phyloP scores from a whole-genome alignment of 768 basidiomycete species.

The Scleroderma bovista region DNA sequence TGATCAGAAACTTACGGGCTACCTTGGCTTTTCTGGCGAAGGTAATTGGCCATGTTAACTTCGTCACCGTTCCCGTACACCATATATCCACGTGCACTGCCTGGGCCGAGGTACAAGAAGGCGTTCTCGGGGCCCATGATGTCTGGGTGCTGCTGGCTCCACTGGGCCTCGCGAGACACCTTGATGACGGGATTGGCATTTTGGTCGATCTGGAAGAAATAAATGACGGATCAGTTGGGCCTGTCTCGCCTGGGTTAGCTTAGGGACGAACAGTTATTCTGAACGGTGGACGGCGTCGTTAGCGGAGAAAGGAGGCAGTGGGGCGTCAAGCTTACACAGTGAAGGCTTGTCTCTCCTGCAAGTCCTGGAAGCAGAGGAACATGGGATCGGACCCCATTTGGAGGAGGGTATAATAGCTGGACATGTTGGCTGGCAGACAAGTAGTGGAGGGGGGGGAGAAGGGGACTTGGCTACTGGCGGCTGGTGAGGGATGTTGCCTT shows the following conservation, averaged over 20 bases:
- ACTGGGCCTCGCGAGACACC: conserved; percentile 56
- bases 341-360: conserved; percentile 60
- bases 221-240: neutral
- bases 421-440: conserved; percentile 27
- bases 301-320: neutral
- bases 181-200: conserved; percentile 54
- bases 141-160: conserved; percentile 61
- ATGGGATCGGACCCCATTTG: conserved; percentile 65
- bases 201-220: conserved; percentile 17
- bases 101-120: conserved; percentile 72
- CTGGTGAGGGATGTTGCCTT: conserved; percentile 17
- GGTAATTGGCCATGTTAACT: conserved; percentile 51
- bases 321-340: conserved; percentile 46
- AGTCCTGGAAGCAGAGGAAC: conserved; percentile 55
- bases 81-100: conserved; percentile 53
- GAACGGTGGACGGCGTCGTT: conserved; percentile 1
- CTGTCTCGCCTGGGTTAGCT: neutral
- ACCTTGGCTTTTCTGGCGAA: conserved; percentile 52
- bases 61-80: conserved; percentile 62
- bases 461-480: conserved; percentile 9
- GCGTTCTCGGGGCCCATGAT: conserved; percentile 81
- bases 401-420: conserved; percentile 43
- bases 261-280: conserved; percentile 19
- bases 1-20: conserved; percentile 50
- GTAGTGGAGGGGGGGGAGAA: conserved; percentile 15